phyloP scores from a whole-genome alignment of 2,329 filamentous ascomycete species.

The Simplicillium sp. region DNA sequence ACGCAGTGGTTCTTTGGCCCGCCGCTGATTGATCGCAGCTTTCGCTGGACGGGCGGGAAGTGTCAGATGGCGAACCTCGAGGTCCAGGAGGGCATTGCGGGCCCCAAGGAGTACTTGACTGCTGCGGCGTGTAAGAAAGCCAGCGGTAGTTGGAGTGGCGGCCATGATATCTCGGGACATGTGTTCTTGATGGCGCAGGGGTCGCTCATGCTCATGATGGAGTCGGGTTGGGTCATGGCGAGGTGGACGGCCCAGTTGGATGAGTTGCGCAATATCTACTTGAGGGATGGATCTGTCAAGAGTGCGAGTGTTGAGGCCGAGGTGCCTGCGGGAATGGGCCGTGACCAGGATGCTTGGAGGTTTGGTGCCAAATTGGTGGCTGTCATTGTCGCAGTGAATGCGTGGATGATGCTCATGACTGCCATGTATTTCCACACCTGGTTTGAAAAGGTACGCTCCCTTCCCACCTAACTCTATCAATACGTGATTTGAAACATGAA shows the following conservation, averaged over 20 bases:
- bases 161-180: slow-evolving; percentile 92
- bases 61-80: slow-evolving; percentile 55
- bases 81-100: slow-evolving; percentile 33
- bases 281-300: slow-evolving; percentile 57
- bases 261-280: slow-evolving; percentile 59
- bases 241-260: slow-evolving; percentile 28
- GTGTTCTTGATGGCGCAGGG: slow-evolving; percentile 86
- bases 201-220: slow-evolving; percentile 71
- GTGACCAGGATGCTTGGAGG: slow-evolving; percentile 23
- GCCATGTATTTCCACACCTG: slow-evolving; percentile 98
- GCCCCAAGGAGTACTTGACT: slow-evolving; percentile 50
- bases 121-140: slow-evolving; percentile 72
- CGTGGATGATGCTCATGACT: slow-evolving; percentile 98
- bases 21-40: slow-evolving; percentile 79
- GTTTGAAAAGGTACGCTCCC: slow-evolving; percentile 86
- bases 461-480: background rate
- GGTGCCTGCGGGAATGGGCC: slow-evolving; percentile 12
- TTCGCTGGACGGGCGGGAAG: slow-evolving; percentile 76
- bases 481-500: background rate
- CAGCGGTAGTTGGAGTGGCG: slow-evolving; percentile 82
- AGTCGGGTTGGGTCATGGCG: slow-evolving; percentile 54
- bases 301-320: slow-evolving; percentile 40
- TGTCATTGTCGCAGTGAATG: slow-evolving; percentile 58
- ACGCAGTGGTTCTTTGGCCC: slow-evolving; percentile 98
- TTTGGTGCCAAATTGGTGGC: slow-evolving; percentile 47